Evolutionary conservation across 495 filamentous ascomycete genomes (phyloP).

Genomic region (Hypoxylon crocopeplum): DNA sequence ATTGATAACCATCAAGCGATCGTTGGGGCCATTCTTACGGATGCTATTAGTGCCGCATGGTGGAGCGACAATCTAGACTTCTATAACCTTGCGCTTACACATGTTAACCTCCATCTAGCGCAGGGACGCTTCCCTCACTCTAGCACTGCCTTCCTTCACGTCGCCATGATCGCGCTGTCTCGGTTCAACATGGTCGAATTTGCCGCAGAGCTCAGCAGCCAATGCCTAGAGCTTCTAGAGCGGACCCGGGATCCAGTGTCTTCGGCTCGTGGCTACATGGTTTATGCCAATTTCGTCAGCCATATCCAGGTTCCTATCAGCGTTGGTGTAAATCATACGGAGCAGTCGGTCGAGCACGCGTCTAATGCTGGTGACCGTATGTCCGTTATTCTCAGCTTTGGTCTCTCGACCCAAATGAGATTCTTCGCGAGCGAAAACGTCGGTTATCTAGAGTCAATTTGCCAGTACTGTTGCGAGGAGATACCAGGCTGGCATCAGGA

Average conservation of each 20-base stretch:
- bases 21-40: slow-evolving; percentile 75
- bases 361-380: slow-evolving; percentile 76
- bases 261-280: slow-evolving; percentile 71
- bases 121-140: slow-evolving; percentile 75
- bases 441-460: slow-evolving; percentile 75
- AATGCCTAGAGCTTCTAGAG: slow-evolving; percentile 71
- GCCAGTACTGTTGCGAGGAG: slow-evolving; percentile 76
- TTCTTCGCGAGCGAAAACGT: slow-evolving; percentile 79
- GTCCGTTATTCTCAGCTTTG: slow-evolving; percentile 75
- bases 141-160: slow-evolving; percentile 75
- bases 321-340: slow-evolving; percentile 65
- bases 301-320: slow-evolving; percentile 72
- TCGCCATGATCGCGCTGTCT: slow-evolving; percentile 73
- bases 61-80: slow-evolving; percentile 80
- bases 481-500: slow-evolving; percentile 76
- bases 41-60: slow-evolving; percentile 80
- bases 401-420: slow-evolving; percentile 70
- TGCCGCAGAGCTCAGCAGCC: slow-evolving; percentile 66
- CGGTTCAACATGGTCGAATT: slow-evolving; percentile 77
- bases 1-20: slow-evolving; percentile 65
- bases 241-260: slow-evolving; percentile 72
- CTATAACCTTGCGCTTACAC: slow-evolving; percentile 75
- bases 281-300: slow-evolving; percentile 75
- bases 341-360: slow-evolving; percentile 73
- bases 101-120: slow-evolving; percentile 71